Evolutionary conservation across 345 rosid genomes (phyloP), one percentile per base, ranked within the genome.

Genomic region (Atalantia buxifolia): DNA sequence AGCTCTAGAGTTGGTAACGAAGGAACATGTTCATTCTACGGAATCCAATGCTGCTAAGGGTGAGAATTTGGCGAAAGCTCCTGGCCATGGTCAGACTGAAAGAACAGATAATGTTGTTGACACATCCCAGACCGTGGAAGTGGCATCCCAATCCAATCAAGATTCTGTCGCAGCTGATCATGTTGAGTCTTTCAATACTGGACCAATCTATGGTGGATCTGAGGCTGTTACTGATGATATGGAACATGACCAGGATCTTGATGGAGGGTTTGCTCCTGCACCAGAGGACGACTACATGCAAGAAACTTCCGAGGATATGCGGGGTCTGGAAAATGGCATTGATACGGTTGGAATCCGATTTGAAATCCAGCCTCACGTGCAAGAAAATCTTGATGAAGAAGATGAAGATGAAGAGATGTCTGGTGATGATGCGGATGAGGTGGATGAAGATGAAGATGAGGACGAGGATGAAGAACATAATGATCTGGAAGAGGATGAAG

Each of bases 221-320:
- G 97, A 92, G 84, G 92, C 93, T 83, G 91, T 91, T 81, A 89
- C 91, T 31, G 98, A 93, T 83, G 96, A 95, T 82, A 90, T 93
- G 98, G 99, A 95, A 73, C 98, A 93, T 74, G 99, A 90, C 72
- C 97, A 92, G 85, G 99, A 95, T 83, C 85, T 92, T 74, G 92
- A 90, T 88, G 93, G 79, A 68, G 92, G 93, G 76, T 93, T 91
- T 87, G 86, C 85, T 68, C 88, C 90, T 66, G 84, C 84, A 75
- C 80, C 89, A 31, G 98, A 91, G 86, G 97, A 91, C 77, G 97
- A 95, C 71, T 92, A 85, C 80, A 93, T 92, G 99, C 99, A 90
- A 83, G 99, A 91, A 79, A 88, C 88, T 75, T 83, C 92, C 30
- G 99, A 90, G 83, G 97, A 90, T 80, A 85, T 80, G 35, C 85